Percentiles rank a stretch among this genome's conserved stretches.
Conservation (phyloP, 768 basidiomycete species). For the Lactarius tabidus region DNA sequence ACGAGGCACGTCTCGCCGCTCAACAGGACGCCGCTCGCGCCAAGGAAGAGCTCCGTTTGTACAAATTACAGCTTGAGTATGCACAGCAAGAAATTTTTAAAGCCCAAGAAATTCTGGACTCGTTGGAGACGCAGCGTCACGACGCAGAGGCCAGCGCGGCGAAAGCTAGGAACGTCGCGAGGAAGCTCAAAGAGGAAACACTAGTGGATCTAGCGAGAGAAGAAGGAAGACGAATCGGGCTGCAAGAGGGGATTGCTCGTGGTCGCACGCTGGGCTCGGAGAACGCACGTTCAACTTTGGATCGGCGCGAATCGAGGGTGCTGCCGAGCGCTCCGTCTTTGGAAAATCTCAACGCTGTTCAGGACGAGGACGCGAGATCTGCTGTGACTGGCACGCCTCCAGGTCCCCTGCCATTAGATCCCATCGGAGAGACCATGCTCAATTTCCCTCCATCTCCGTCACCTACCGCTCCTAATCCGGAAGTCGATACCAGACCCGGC, state of each 20-base stretch:
- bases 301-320: conserved; percentile 11
- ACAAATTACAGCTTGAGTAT: conserved; percentile 53
- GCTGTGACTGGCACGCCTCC: not conserved
- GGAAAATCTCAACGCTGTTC: conserved; percentile 6
- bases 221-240: conserved; percentile 50
- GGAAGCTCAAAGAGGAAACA: conserved; percentile 44
- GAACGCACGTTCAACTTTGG: conserved; percentile 28
- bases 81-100: conserved; percentile 57
- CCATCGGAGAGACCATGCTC: conserved; percentile 25
- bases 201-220: conserved; percentile 49
- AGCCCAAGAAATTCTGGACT: conserved; percentile 50
- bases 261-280: conserved; percentile 33
- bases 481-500: conserved; percentile 1
- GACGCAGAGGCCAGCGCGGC: conserved; percentile 47
- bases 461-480: conserved; percentile 7
- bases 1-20: conserved; percentile 33
- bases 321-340: conserved; percentile 7
- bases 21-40: conserved; percentile 33
- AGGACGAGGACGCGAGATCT: conserved; percentile 12
- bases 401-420: conserved; percentile 14
- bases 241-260: conserved; percentile 45
- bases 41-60: conserved; percentile 50
- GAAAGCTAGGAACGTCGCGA: conserved; percentile 42
- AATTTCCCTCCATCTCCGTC: conserved; percentile 21
- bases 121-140: conserved; percentile 45